Evolutionary conservation across 2,329 filamentous ascomycete species (phyloP), one percentile per base, ranked within the genome.

Genomic region (Arthrocladium fulminans): DNA sequence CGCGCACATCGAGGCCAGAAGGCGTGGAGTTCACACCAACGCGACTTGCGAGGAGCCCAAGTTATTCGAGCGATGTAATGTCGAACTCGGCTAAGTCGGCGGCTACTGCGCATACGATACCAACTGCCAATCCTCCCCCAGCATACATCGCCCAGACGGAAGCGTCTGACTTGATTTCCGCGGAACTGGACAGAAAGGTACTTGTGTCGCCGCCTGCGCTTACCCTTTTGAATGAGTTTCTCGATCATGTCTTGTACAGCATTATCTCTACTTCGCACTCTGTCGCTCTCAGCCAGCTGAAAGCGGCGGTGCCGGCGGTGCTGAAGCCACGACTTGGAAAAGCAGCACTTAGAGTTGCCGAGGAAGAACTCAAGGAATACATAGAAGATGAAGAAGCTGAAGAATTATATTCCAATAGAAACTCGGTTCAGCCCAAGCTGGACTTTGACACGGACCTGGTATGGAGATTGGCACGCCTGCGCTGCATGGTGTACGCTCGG

Each of bases 401-500:
- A 30, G 83, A 88, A 32, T 70, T 81, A 24, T 67, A 72, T 4
- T 73, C 75, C 12, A 71, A 78, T n/a, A 68, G 77, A 38, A 73
- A 75, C 20, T 67, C 73, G 2, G 65, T 69, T 38, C 69, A 72
- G 25, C 66, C 73, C 1, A 66, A 69, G 9, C 73, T 74, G 2
- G 80, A 84, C 57, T 97, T 90, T 80, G 88, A 97, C 63, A 71
- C 94, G n/a, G 86, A 96, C 62, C 75, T 89, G 48, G 83, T 89
- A 15, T 98, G 92, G 89, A 96, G 94, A 70, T 79, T 92, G 57
- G 92, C 89, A 0, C 81, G 92, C 47, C 70, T 98, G 59, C 81
- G 92, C 52, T 95, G 92, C 65, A 98, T 98, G 92, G 90, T 98
- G 19, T 97, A 97, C 65, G 97, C 89, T 7, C 89, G 92, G 7